Evolutionary conservation across 2,329 filamentous ascomycete genomes (phyloP), one percentile per base, ranked within the genome.

Genomic region (Apiospora pterosperma): DNA sequence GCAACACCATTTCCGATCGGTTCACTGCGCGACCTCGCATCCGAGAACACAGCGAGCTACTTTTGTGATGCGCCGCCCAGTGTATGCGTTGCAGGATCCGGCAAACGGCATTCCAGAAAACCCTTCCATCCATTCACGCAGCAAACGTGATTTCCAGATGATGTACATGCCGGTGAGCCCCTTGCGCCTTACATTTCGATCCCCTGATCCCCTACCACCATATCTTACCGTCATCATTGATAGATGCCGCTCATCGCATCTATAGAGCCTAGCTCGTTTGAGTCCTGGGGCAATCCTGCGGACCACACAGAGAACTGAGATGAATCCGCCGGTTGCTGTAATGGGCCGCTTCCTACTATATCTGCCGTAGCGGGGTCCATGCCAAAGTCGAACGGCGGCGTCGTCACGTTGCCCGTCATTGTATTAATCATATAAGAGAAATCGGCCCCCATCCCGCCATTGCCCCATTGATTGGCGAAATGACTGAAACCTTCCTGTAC

Each of bases 361-460:
- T 55, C 48, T 8, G 64, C 59, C 16, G 64, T 48, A 19, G 64
- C 64, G 21, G 64, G 55, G 31, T 63, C 65, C 44, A 66, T 31
- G 11, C 14, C 59, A 11, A 64, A 28, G 59, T 64, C 65, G 36
- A 68, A 64, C 10, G 65, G 65, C 10, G 65, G 60, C 16, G 62
- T 63, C 25, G 55, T 48, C 6, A 59, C 62, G 39, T 70, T 70
- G 14, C 73, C 73, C 14, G 71, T 73, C 73, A 75, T 74, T 11
- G 70, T 66, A 48, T 70, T 73, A 63, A 75, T 71, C 72, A 75
- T 75, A 63, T 71, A 73, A 19, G 68, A 69, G 62, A 73, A 73
- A 36, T 75, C 73, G 4, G 69, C 66, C 12, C 69, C 69, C 65
- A 65, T 65, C 6, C 64, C 64, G 1, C 68, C 69, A 4, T 67